phyloP scores from a whole-genome alignment of 2,329 filamentous ascomycete species.

The Colletotrichum euphorbiae region DNA sequence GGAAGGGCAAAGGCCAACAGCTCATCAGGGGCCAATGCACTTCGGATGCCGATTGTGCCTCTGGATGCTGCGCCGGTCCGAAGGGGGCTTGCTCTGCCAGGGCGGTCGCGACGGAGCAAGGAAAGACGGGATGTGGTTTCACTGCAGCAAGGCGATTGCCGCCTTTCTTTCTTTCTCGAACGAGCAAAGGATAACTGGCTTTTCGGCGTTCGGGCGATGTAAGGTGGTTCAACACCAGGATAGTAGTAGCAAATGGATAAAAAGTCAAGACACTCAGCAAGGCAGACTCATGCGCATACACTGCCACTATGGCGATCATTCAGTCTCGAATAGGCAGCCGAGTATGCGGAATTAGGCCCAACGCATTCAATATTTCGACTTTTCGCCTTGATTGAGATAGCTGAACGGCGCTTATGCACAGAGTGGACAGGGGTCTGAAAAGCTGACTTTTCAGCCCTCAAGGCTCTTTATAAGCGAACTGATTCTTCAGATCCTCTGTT shows the following conservation, averaged over 20 bases:
- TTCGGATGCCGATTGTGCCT: slow-evolving; percentile 45
- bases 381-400: neutral
- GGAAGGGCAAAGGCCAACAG: slow-evolving; percentile 42
- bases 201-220: neutral
- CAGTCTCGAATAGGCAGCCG: neutral
- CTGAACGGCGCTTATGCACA: slow-evolving; percentile 4
- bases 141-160: neutral
- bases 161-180: neutral
- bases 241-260: neutral
- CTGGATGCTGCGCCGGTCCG: slow-evolving; percentile 47
- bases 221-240: neutral
- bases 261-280: neutral
- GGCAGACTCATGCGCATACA: neutral
- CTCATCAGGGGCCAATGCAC: slow-evolving; percentile 46
- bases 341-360: neutral
- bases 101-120: slow-evolving; percentile 26
- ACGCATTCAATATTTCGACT: neutral
- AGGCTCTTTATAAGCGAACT: neutral
- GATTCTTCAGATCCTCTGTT: no score
- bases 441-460: neutral
- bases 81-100: slow-evolving; percentile 32
- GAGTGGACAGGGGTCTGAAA: neutral
- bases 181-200: neutral
- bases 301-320: neutral
- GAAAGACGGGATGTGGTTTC: slow-evolving; percentile 32